Evolutionary conservation across 768 basidiomycete genomes (phyloP), one percentile per base, ranked within the genome.

Genomic region (Lepiota brunneoincarnata): DNA sequence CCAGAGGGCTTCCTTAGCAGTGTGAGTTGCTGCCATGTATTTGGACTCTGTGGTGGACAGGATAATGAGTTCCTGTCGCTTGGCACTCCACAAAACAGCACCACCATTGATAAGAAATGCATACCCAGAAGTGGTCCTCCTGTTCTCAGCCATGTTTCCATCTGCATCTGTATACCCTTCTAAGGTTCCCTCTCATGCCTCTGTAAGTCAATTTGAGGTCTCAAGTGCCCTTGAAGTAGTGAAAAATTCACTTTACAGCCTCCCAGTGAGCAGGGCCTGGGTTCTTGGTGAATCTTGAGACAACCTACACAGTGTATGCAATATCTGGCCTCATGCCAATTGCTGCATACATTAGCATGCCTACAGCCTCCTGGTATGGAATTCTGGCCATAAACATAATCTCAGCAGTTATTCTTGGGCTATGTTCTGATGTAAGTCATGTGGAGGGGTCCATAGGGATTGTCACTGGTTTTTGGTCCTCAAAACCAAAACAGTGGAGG

Each of bases 211-310:
- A 40, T 23, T 20, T 51, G 3, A 64, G 35, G 2, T 64, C 59
- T 36, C 56, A 61, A 0, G 63, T 69, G 1, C 60, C 65, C 50
- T 64, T 64, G 23, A 80, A 60, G 58, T 79, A 80, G 3, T 62
- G 64, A 34, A 72, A 63, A 14, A 78, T 51, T 26, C 67, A 64
- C 51, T 72, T 72, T 7, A 72, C 68, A 6, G 72, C 75, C 5
- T 63, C 36, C 48, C n/a, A n/a, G n/a, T n/a, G n/a, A n/a, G n/a
- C n/a, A n/a, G n/a, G n/a, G n/a, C n/a, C n/a, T n/a, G n/a, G n/a
- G n/a, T n/a, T n/a, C n/a, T n/a, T n/a, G n/a, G n/a, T n/a, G n/a
- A n/a, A n/a, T n/a, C n/a, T n/a, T n/a, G n/a, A n/a, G n/a, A n/a
- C n/a, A n/a, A n/a, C n/a, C n/a, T n/a, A n/a, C n/a, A n/a, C n/a